These are phyloP conservation scores for Chaetomium globosum DNA, from an alignment of 2,329 filamentous ascomycete genomes.

Conservation along the genomic window DNA sequence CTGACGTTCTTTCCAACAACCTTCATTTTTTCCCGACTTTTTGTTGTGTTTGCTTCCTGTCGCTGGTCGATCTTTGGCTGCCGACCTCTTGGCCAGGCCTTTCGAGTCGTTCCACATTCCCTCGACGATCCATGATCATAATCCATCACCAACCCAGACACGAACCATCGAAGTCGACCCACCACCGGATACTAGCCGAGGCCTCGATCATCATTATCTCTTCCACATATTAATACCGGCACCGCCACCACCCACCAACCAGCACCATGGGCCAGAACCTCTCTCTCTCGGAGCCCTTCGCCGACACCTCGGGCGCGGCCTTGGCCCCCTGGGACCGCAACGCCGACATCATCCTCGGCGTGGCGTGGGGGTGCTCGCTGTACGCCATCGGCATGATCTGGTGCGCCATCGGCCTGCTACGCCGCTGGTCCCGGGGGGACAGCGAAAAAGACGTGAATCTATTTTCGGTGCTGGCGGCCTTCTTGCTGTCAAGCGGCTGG, in stretches of 20 bases:
- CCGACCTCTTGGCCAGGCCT: not conserved
- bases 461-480: slow-evolving; percentile 34
- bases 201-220: not conserved
- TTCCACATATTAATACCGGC: not conserved
- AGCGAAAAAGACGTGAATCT: slow-evolving; percentile 38
- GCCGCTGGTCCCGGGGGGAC: slow-evolving; percentile 48
- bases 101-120: not conserved
- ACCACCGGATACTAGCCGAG: not conserved
- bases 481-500: slow-evolving; percentile 36
- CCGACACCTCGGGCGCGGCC: slow-evolving; percentile 44
- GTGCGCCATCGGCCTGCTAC: slow-evolving; percentile 47
- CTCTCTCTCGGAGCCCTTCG: slow-evolving; percentile 42
- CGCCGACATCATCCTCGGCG: slow-evolving; percentile 41
- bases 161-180: not conserved
- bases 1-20: slow-evolving; percentile 16
- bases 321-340: slow-evolving; percentile 41
- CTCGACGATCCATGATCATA: not conserved
- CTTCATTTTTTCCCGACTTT: slow-evolving; percentile 5
- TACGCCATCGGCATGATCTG: slow-evolving; percentile 49
- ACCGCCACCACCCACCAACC: slow-evolving; percentile 10
- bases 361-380: slow-evolving; percentile 43
- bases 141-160: no score
- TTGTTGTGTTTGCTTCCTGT: slow-evolving; percentile 11
- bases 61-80: slow-evolving; percentile 22
- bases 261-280: slow-evolving; percentile 47